Base-by-base conservation (phyloP, 257 asterid genomes). In the Capsicum chinense region DNA sequence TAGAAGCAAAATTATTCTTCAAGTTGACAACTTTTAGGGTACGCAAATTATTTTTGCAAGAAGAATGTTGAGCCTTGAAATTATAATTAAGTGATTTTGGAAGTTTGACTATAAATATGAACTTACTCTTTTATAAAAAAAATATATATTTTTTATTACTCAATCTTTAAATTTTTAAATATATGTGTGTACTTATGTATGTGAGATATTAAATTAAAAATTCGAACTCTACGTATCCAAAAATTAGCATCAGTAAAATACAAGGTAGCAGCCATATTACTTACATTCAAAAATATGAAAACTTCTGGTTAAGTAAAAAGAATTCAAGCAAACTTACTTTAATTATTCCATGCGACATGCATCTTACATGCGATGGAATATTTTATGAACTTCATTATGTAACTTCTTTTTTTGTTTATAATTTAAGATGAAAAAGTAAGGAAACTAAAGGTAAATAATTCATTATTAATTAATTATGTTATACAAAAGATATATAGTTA, bases 381-480 rank as follows among this genome's bases (percentile, higher is more conserved):
- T 54, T 76, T 76, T 76, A 76, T 52, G 42, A 48, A 52, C 63
- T 76, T 76, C 81, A 48, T 73, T 73, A 48, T 74, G 62, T 12
- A 60, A 50, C 62, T 74, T 74, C 5, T 26, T 76, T 73, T 54
- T 54, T 76, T 6, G 21, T 76, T 76, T 52, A 26, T 56, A 76
- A 54, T 52, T 54, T 52, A 52, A 76, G 50, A 76, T 76, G 48
- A 54, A 74, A 74, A 74, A 50, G 81, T 13, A 50, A 74, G 14
- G 81, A 74, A 76, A 76, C 50, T 76, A 76, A 76, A 76, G 81
- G 44, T 68, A 56, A 73, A 70, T 56, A 73, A 81, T 19, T 59
- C 85, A 74, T 74, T 66, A 50, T 73, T 84, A 70, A 6, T 83
- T 79, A 26, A 82, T 48, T 60, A 84, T 66, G 79, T 26, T 71